phyloP scores from a whole-genome alignment of 2,329 filamentous ascomycete genomes.

The Lecanicillium sp. region DNA sequence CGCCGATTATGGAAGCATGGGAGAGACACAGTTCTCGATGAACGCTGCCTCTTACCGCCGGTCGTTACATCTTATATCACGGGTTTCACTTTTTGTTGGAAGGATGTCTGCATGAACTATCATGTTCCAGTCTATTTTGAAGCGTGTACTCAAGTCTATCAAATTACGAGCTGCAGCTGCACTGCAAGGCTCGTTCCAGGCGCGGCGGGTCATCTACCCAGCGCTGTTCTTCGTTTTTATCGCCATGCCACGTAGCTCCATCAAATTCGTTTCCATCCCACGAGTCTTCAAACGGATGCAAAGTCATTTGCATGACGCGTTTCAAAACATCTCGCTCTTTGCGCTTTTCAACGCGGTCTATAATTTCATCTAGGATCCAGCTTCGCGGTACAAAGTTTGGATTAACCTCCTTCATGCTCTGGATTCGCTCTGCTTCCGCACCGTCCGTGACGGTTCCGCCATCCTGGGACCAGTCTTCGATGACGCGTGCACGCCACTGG shows the following conservation, averaged over 20 bases:
- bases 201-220: constrained; percentile 82
- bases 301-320: constrained; percentile 71
- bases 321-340: constrained; percentile 72
- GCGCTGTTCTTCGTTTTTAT: constrained; percentile 67
- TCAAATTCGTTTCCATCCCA: constrained; percentile 52
- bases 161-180: constrained; percentile 80
- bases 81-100: not conserved
- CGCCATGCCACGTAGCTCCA: constrained; percentile 41
- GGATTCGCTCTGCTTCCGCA: constrained; percentile 53
- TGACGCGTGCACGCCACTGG: constrained; percentile 63
- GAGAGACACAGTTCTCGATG: constrained; percentile 49
- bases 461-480: constrained; percentile 66
- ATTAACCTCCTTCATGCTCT: constrained; percentile 77
- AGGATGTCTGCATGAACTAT: not conserved
- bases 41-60: constrained; percentile 65
- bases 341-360: constrained; percentile 77
- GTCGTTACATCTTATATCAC: constrained; percentile 49
- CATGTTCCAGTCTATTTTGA: not conserved
- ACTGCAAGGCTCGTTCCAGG: constrained; percentile 74
- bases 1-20: constrained; percentile 67
- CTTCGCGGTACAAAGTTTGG: constrained; percentile 86
- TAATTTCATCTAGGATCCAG: constrained; percentile 92
- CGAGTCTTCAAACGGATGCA: constrained; percentile 74
- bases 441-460: constrained; percentile 26
- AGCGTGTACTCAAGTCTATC: not conserved